Base-by-base conservation (phyloP, 2,329 filamentous ascomycete species). In the Fragosphaeria purpurea region DNA sequence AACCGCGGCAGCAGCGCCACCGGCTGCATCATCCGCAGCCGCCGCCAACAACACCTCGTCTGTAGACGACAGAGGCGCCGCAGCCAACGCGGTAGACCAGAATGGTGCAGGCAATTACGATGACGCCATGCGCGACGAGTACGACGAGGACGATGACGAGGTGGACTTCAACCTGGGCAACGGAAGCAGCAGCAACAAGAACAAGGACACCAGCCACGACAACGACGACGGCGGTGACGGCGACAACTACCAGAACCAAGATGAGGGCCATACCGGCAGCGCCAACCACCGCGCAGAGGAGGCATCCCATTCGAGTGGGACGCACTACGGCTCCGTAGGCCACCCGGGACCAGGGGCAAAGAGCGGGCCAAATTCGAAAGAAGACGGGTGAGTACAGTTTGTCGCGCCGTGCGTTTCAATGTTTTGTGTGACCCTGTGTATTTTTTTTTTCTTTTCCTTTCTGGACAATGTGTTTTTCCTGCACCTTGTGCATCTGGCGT, bases 331-430 rank as follows among this genome's bases (percentile, higher is more conserved):
- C 7, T 33, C 43, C 9, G n/a, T 32, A 12, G 33, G 40, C 10
- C 41, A 35, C 7, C 37, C 40, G 6, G 49, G 34, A 1, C 63
- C 62, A 31, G 59, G 61, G 1, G 54, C 60, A 10, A 70, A 40
- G 11, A 35, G 72, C 57, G 76, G 75, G 12, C 80, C 85, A 48
- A 84, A 83, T 56, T 86, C 89, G 51, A 94, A 94, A 69, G 88
- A 94, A 79, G 88, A 94, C 65, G 88, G 88, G 88, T 94, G 83
- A 90, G 88, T 58, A 50, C 52, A 57, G 60, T 56, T 43, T 48
- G 34, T 30, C 31, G 11, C 32, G 45, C 37, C 22, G 35, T 48
- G 22, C 33, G 10, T 50, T 37, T 35, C 12, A 34, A 30, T 37
- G 9, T 44, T 39, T 22, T 12, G n/a, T 11, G 30, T 39, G n/a